These are phyloP conservation scores for Rhynchosporium graminicola DNA, from an alignment of 2,329 filamentous ascomycete genomes.

Conservation along the genomic window DNA sequence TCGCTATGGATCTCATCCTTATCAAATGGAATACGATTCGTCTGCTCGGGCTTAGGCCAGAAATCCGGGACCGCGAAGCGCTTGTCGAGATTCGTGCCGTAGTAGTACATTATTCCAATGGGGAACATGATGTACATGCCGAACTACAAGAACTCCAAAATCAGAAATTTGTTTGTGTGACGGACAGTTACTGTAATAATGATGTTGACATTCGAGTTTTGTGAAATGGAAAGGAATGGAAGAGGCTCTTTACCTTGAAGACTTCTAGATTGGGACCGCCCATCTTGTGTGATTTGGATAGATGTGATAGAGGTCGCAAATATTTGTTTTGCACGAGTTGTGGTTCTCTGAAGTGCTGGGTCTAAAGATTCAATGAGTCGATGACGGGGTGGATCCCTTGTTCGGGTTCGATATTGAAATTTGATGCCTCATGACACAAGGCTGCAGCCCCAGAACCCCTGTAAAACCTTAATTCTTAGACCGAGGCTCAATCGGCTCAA, in stretches of 20 bases:
- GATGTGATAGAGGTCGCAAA: slow-evolving; percentile 8
- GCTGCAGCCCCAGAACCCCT: slow-evolving; percentile 5
- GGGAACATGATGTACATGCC: slow-evolving; percentile 99
- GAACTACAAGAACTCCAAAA: slow-evolving; percentile 61
- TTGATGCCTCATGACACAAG: slow-evolving; percentile 10
- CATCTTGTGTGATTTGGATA: slow-evolving; percentile 50
- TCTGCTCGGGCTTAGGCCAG: slow-evolving; percentile 83
- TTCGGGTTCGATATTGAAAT: slow-evolving; percentile 17
- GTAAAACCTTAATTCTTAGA: slow-evolving; percentile 6
- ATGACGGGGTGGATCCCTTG: too few relatives aligned
- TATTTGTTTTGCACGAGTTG: not conserved
- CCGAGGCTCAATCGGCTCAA: slow-evolving; percentile 24
- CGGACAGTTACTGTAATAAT: not conserved
- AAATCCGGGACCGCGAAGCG: slow-evolving; percentile 88
- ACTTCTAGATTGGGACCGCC: slow-evolving; percentile 89
- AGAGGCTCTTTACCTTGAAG: slow-evolving; percentile 70
- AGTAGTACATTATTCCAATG: slow-evolving; percentile 99
- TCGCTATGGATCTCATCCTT: slow-evolving; percentile 82
- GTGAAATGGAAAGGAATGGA: slow-evolving; percentile 9
- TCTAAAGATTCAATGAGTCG: not conserved
- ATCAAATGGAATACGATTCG: slow-evolving; percentile 75
- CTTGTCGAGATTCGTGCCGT: slow-evolving; percentile 94
- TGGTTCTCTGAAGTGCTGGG: not conserved
- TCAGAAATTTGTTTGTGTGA: not conserved
- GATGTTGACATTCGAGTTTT: not conserved